Evolutionary conservation across 306 rosid species (phyloP).

Genomic region (Pyrus pyrifolia): DNA sequence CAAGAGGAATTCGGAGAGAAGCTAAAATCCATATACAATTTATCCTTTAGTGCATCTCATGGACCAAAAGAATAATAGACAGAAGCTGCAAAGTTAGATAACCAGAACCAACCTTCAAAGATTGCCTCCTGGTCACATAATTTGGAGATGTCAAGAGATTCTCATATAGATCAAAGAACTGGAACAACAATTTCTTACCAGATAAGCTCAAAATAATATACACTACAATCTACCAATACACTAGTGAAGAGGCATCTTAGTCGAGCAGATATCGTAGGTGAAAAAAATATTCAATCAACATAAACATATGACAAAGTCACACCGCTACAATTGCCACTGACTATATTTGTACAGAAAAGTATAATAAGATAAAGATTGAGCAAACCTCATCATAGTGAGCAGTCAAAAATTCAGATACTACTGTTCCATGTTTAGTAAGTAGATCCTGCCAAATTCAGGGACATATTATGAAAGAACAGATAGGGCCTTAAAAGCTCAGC

Average conservation of each 20-base stretch:
- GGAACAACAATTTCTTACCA: conserved; percentile 36
- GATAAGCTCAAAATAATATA: conserved; percentile 25
- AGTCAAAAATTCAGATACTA: conserved; percentile 73
- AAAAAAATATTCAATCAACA: conserved; percentile 20
- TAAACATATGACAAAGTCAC: conserved; percentile 9
- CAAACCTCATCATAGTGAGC: conserved; percentile 74
- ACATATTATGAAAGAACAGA: conserved; percentile 8
- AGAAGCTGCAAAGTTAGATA: conserved; percentile 1
- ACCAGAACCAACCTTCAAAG: conserved; percentile 76
- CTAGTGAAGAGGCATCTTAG: conserved; percentile 15
- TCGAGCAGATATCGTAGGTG: conserved; percentile 12
- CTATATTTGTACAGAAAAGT: conserved; percentile 19
- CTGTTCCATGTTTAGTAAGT: conserved; percentile 65
- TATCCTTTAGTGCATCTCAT: conserved; percentile 13
- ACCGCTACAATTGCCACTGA: conserved; percentile 10
- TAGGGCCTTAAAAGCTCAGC: conserved; percentile 15
- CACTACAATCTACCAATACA: conserved; percentile 8
- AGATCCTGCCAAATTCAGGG: conserved; percentile 61
- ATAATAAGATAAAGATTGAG: conserved; percentile 19
- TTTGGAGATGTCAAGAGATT: conserved; percentile 76
- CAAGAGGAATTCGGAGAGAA: conserved; percentile 84
- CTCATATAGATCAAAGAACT: conserved; percentile 88
- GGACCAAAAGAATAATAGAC: conserved; percentile 6
- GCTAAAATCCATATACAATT: conserved; percentile 43
- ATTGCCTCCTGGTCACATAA: conserved; percentile 95